Evolutionary conservation across 169 alveolate species (phyloP).

Genomic region (Eimeria brunetti): DNA sequence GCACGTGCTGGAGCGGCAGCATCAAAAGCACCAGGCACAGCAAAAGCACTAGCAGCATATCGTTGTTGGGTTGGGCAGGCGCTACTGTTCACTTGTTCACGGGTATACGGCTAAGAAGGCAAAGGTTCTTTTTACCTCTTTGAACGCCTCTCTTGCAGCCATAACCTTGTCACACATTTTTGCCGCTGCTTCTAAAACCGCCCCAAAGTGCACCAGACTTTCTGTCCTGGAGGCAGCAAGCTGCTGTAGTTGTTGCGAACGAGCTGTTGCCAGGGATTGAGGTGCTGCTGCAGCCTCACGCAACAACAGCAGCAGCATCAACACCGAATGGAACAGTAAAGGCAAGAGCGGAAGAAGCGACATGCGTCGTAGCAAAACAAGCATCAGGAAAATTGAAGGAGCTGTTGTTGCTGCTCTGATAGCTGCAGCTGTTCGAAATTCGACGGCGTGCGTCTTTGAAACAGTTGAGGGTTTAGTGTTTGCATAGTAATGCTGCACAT

Average conservation of each 20-base stretch:
- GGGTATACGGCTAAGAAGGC: not conserved
- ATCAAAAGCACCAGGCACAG: not conserved
- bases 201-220: constrained; percentile 6
- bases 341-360: not conserved
- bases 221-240: constrained; percentile 44
- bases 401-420: not conserved
- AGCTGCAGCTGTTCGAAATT: not conserved
- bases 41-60: not conserved
- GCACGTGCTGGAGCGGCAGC: constrained; percentile 52
- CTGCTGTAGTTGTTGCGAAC: constrained; percentile 57
- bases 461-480: not conserved
- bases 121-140: not conserved
- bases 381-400: not conserved
- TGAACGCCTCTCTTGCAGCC: constrained; percentile 48
- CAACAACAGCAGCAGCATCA: not conserved
- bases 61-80: not conserved
- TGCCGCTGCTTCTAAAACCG: constrained; percentile 28
- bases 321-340: not conserved
- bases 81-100: not conserved
- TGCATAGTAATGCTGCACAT: not conserved
- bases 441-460: not conserved
- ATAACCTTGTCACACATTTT: constrained; percentile 15
- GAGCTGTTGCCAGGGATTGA: constrained; percentile 15
- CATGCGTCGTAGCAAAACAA: not conserved
- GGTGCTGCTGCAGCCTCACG: constrained; percentile 61